Evolutionary conservation across 192 early-diverging fungal species (phyloP), one percentile per base, ranked within the genome.

Genomic region (Podila epicladia): DNA sequence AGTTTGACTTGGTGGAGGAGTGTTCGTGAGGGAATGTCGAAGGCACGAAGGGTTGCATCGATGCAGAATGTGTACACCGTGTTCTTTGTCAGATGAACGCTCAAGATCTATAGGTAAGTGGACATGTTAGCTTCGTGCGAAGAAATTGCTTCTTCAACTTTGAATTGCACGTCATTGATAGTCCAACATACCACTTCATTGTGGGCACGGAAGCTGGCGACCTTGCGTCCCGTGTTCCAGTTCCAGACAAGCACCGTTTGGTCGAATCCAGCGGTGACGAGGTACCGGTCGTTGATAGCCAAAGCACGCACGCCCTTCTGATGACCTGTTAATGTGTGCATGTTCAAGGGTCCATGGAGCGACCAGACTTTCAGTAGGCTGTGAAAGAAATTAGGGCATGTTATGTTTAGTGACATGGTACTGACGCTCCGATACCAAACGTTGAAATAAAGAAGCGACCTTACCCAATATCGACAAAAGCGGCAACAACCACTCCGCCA

Each of bases 381-480:
- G 65, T 24, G 51, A 37, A 37, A 9, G 32, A 45, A 9, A 26
- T 26, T 9, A 4, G 13, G n/a, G 28, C 33, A 29, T 31, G 9
- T 45, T 12, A 45, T 15, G 15, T 15, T 45, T 13, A 45, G 41
- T 45, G 41, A 15, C 1, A 15, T 12, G 11, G 15, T 45, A 2
- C 13, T 15, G 0, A 15, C 41, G 13, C 15, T 1, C 41, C 0
- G 13, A 15, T 2, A 45, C 1, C 13, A 45, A 45, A 12, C 41
- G 41, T 4, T 15, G 15, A 22, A 55, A 24, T 11, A 0, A 20
- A 1, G 48, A 4, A 31, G 22, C 41, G 0, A 26, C 79, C 51
- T 82, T 82, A 82, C 79, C 79, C 79, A 50, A 71, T 73, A 62
- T 82, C 79, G 20, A 70, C 69, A 82, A 82, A 82, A 5, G 72